Evolutionary conservation across 306 rosid genomes (phyloP).

Genomic region (Heteromeles arbutifolia): DNA sequence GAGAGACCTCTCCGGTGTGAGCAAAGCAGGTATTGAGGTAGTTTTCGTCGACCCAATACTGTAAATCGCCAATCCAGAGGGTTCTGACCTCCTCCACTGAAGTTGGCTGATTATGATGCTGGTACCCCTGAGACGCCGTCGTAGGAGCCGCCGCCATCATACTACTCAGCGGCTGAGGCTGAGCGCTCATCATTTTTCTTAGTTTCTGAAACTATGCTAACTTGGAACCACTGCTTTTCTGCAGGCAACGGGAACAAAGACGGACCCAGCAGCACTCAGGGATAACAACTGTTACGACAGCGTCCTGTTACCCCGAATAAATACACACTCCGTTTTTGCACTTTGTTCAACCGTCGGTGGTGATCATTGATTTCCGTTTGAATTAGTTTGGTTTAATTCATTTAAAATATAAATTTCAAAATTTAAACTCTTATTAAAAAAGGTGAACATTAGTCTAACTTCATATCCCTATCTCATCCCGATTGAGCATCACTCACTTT

Average conservation of each 20-base stretch:
- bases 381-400: no score
- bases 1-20: conserved; percentile 71
- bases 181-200: conserved; percentile 1
- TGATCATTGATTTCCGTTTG: no score
- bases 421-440: no score
- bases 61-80: conserved; percentile 90
- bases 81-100: conserved; percentile 71
- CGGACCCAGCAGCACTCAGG: no score
- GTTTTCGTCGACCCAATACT: conserved; percentile 84
- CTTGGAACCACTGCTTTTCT: not conserved
- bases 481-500: no score
- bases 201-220: not conserved
- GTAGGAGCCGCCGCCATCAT: conserved; percentile 26
- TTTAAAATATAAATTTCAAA: no score
- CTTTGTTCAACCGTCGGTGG: no score
- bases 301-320: no score
- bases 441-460: no score
- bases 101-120: conserved; percentile 41
- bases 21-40: conserved; percentile 69
- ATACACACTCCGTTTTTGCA: no score
- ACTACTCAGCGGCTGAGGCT: conserved; percentile 3
- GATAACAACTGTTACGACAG: no score
- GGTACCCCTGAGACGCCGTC: conserved; percentile 28
- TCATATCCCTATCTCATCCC: accelerated
- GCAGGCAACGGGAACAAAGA: no score